Conservation (phyloP, 2,329 filamentous ascomycete species). For the Fusarium sp. region DNA sequence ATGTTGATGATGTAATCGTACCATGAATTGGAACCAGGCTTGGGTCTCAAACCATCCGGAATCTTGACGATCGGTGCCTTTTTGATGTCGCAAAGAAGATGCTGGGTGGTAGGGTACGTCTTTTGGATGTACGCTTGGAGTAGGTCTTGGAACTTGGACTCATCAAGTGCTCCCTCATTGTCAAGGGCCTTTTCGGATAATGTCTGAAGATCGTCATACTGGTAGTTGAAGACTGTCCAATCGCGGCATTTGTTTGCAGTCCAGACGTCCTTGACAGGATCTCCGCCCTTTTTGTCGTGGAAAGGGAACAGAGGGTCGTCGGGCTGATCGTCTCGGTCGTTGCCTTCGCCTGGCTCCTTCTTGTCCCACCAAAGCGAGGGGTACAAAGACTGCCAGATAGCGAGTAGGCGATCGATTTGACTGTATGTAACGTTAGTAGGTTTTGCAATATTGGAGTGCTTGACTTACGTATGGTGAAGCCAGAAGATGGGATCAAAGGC, state of each 20-base stretch:
- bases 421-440: background rate
- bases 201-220: background rate
- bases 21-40: background rate
- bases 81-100: background rate
- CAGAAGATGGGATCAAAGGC: constrained; percentile 13
- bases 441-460: too few relatives aligned
- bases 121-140: background rate
- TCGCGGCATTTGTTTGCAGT: background rate
- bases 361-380: background rate
- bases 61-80: background rate
- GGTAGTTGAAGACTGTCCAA: constrained; percentile 1
- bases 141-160: background rate
- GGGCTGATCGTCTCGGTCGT: background rate
- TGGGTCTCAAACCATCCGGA: background rate
- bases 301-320: background rate
- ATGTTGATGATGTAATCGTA: background rate
- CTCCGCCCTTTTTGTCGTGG: background rate
- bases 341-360: background rate
- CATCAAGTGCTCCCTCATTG: background rate
- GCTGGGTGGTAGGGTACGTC: background rate
- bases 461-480: constrained; percentile 6
- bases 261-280: background rate
- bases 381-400: background rate
- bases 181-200: background rate
- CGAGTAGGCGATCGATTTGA: background rate